These are phyloP conservation scores for Carpinus viminea DNA, from an alignment of 306 rosid genomes.

Conservation along the genomic window DNA sequence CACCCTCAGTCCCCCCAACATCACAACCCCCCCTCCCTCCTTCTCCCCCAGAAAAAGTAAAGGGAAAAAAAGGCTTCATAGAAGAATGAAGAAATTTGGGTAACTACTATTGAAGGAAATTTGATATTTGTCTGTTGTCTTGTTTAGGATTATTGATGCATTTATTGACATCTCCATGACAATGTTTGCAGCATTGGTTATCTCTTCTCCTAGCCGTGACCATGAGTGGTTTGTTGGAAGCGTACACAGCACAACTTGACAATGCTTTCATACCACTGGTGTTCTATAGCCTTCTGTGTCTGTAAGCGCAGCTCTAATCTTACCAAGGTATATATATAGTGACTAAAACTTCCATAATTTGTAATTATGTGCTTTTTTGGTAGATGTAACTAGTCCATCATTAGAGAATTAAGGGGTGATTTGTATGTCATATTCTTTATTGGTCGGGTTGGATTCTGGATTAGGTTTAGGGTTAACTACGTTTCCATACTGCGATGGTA, in stretches of 20 bases:
- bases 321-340: slow-evolving; percentile 20
- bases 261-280: slow-evolving; percentile 91
- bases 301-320: slow-evolving; percentile 48
- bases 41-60: not conserved
- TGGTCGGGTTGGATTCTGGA: slow-evolving; percentile 18
- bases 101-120: not conserved
- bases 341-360: slow-evolving; percentile 7
- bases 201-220: slow-evolving; percentile 80
- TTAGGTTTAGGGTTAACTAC: not conserved
- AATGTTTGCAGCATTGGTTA: slow-evolving; percentile 77
- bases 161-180: slow-evolving; percentile 31
- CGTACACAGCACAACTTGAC: slow-evolving; percentile 94
- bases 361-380: slow-evolving; percentile 25
- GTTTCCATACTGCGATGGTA: not conserved
- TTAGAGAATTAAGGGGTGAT: slow-evolving; percentile 6
- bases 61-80: not conserved
- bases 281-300: slow-evolving; percentile 89
- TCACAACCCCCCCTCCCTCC: too few relatives aligned
- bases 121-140: not conserved
- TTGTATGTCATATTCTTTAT: not conserved
- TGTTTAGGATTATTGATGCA: slow-evolving; percentile 29
- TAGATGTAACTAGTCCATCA: slow-evolving; percentile 28
- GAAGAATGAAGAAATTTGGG: not conserved
- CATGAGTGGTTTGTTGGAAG: slow-evolving; percentile 93
- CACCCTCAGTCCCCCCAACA: not conserved